These are phyloP conservation scores for Luffa acutangula DNA, from an alignment of 306 rosid genomes.

Conservation along the genomic window DNA sequence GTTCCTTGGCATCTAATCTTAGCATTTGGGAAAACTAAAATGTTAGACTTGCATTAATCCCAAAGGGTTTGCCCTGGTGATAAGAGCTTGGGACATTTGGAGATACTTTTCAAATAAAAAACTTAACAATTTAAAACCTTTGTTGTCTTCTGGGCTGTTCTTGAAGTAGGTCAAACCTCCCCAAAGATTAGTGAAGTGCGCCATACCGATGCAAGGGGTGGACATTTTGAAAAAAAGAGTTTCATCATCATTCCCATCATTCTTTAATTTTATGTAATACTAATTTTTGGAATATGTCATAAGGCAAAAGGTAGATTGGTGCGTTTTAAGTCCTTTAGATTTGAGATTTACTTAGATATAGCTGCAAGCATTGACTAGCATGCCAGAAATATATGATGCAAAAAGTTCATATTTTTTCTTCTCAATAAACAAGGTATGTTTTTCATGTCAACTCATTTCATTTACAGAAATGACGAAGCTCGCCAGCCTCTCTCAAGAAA, in stretches of 20 bases:
- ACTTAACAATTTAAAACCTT: background rate
- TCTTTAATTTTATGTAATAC: background rate
- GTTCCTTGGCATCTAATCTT: background rate
- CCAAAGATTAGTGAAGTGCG: background rate
- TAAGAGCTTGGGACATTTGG: background rate
- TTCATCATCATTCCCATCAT: background rate
- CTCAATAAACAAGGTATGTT: background rate
- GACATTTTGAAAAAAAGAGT: background rate
- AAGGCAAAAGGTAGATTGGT: background rate
- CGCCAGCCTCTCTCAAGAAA: constrained; percentile 93
- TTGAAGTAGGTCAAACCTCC: background rate
- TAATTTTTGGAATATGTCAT: background rate
- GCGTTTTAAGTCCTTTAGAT: background rate
- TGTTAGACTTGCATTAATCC: background rate
- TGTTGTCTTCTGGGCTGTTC: background rate
- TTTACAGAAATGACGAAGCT: constrained; percentile 83
- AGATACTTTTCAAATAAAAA: background rate
- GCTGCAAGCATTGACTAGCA: background rate
- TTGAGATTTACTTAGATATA: background rate
- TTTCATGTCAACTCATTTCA: constrained; percentile 1
- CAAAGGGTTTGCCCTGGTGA: background rate
- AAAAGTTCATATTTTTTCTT: background rate
- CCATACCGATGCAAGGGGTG: background rate
- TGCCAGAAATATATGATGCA: background rate
- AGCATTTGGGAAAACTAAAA: background rate